phyloP scores from a whole-genome alignment of 768 basidiomycete species.

The Mycena epipterygia region DNA sequence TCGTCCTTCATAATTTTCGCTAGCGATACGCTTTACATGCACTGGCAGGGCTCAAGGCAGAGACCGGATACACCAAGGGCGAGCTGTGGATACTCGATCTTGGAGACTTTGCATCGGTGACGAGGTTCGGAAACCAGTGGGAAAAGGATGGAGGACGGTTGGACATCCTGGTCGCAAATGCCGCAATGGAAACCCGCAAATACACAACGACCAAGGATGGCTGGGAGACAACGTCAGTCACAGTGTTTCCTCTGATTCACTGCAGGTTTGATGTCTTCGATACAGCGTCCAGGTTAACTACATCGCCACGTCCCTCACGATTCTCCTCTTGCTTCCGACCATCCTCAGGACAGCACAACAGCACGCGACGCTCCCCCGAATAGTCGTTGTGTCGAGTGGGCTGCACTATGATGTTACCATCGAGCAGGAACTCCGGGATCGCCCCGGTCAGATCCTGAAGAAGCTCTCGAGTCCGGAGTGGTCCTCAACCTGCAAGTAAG shows the following conservation, averaged over 20 bases:
- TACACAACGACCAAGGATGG: conserved; percentile 44
- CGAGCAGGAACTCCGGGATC: conserved; percentile 36
- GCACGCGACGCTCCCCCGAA: conserved; percentile 34
- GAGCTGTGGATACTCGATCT: conserved; percentile 53
- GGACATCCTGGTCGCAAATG: conserved; percentile 49
- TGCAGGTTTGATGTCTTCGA: not conserved
- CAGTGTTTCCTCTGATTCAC: not conserved
- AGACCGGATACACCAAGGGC: conserved; percentile 39
- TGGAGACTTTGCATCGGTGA: conserved; percentile 48
- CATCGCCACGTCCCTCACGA: conserved; percentile 47
- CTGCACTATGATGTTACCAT: conserved; percentile 39
- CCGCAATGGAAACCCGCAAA: conserved; percentile 33
- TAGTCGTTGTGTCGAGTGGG: conserved; percentile 50
- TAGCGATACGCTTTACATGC: too few relatives aligned
- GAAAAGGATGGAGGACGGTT: conserved; percentile 44
- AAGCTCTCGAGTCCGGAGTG: conserved; percentile 41
- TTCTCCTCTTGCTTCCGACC: conserved; percentile 48
- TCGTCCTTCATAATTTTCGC: not conserved
- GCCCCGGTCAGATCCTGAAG: conserved; percentile 39
- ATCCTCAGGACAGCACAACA: conserved; percentile 43
- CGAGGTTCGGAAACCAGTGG: conserved; percentile 44
- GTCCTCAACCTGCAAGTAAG: conserved; percentile 35
- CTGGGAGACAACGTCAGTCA: conserved; percentile 52
- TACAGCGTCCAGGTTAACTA: conserved; percentile 51
- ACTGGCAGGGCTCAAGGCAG: conserved; percentile 36